Evolutionary conservation across 305 asterid genomes (phyloP), one percentile per base, ranked within the genome.

Genomic region (Fraxinus sp.): DNA sequence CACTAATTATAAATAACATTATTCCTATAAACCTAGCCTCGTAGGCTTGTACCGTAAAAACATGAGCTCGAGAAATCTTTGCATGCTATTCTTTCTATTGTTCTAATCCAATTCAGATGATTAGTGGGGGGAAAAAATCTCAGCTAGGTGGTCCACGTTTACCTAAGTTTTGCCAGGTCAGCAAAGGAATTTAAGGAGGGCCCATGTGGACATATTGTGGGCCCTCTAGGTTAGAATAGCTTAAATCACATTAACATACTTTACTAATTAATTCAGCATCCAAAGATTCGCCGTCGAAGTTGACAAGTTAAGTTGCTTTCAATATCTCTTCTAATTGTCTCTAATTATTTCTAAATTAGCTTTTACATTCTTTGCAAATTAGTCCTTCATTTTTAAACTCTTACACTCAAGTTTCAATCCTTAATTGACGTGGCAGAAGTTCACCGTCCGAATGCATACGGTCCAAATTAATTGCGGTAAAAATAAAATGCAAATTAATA

Each of bases 281-380:
- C 80, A 57, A 68, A 81, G 86, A 88, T 87, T 87, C 88, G 80
- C 82, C 66, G 18, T 66, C 13, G 81, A 87, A 32, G 80, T 78
- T 80, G 79, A 84, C 86, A 85, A 55, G 44, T 74, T 77, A 78
- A 22, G 73, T 68, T 80, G 73, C 79, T 78, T 82, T 88, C 85
- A 85, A 78, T 80, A 22, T 81, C 80, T 39, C 46, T 14, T 77
- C 30, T 36, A 44, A 32, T 46, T 84, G 32, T 71, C 18, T 81
- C n/a, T 55, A 37, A 46, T 39, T 14, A 62, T 22, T 62, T 62
- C 30, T 62, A 62, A 57, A 18, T 57, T 57, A 66, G 1, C n/a
- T 66, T 22, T 66, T 66, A 26, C 18, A 26, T 2, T 81, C 59
- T 36, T 28, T 22, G 74, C 22, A 70, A 14, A 30, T 5, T 1